phyloP scores from a whole-genome alignment of 495 filamentous ascomycete species.

The Hyphodiscus hymeniophilus region DNA sequence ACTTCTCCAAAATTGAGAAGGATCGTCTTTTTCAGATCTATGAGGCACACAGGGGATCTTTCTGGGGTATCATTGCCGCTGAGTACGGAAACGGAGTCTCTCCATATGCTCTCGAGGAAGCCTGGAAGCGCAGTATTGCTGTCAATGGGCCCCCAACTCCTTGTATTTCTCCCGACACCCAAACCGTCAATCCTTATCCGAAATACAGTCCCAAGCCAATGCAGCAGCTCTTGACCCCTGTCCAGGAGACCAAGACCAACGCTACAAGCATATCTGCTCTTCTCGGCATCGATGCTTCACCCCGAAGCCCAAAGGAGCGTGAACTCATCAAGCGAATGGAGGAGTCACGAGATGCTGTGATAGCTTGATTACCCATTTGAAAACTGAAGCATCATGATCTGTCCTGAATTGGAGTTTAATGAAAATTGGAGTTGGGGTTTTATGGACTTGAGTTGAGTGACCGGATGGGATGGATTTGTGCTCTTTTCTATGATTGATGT shows the following conservation, averaged over 20 bases:
- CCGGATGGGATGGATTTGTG: background rate
- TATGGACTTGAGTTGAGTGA: background rate
- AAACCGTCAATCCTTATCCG: slow-evolving; percentile 12
- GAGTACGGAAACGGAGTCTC: slow-evolving; percentile 60
- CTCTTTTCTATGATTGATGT: background rate
- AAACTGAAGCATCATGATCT: slow-evolving; percentile 8
- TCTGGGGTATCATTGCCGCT: slow-evolving; percentile 63
- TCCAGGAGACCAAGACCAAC: slow-evolving; percentile 25
- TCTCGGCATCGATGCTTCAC: slow-evolving; percentile 43
- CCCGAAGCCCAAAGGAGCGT: slow-evolving; percentile 43
- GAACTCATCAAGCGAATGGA: slow-evolving; percentile 44
- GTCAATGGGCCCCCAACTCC: slow-evolving; percentile 26
- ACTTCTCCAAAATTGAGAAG: slow-evolving; percentile 47
- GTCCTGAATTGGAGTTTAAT: slow-evolving; percentile 14
- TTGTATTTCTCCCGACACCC: slow-evolving; percentile 22
- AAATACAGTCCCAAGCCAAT: slow-evolving; percentile 14
- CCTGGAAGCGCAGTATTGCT: slow-evolving; percentile 47
- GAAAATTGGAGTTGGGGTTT: background rate
- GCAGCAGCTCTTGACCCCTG: slow-evolving; percentile 18
- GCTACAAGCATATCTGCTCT: slow-evolving; percentile 48
- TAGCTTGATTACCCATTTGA: slow-evolving; percentile 7
- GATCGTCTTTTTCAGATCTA: slow-evolving; percentile 61
- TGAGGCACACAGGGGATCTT: slow-evolving; percentile 56
- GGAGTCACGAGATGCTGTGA: slow-evolving; percentile 24
- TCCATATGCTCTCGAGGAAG: slow-evolving; percentile 56